Percentiles rank a stretch among this genome's conserved stretches.
phyloP scores from a whole-genome alignment of 106 monocot species.

The Dioscorea zingiberensis region DNA sequence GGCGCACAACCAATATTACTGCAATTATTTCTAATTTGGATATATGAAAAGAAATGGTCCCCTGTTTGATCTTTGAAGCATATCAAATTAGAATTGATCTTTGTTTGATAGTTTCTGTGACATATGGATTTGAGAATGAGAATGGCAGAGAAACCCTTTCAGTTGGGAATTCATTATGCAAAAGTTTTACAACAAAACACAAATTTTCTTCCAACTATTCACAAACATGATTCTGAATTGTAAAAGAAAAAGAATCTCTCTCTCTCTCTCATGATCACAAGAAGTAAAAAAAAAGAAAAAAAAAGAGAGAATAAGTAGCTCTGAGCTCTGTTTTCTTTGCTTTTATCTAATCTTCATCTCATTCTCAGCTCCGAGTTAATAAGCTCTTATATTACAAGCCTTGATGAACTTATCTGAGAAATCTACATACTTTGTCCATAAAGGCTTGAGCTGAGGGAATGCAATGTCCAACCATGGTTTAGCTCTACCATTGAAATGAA shows the following conservation, averaged over 20 bases:
- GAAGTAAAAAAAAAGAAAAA: background rate
- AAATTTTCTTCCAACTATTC: background rate
- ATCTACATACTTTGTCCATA: constrained; percentile 58
- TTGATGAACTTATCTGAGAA: constrained; percentile 60
- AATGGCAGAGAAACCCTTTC: background rate
- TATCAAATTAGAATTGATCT: background rate
- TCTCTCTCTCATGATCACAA: background rate
- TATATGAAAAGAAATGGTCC: background rate
- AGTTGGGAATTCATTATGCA: background rate
- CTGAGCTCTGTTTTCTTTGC: background rate
- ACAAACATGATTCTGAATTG: background rate
- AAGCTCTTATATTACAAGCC: constrained; percentile 54
- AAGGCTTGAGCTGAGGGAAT: constrained; percentile 53
- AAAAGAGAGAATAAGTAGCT: background rate
- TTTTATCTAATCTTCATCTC: background rate
- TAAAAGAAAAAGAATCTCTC: background rate
- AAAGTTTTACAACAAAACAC: background rate
- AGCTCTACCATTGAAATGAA: constrained; percentile 82
- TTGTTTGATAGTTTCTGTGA: background rate
- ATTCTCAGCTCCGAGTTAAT: background rate
- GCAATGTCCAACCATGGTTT: constrained; percentile 89
- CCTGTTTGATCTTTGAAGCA: background rate
- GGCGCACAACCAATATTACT: constrained; percentile 8
- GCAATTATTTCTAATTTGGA: background rate
- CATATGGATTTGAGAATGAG: background rate